phyloP scores from a whole-genome alignment of 2,329 filamentous ascomycete species.

The Magnaporthales sp. region DNA sequence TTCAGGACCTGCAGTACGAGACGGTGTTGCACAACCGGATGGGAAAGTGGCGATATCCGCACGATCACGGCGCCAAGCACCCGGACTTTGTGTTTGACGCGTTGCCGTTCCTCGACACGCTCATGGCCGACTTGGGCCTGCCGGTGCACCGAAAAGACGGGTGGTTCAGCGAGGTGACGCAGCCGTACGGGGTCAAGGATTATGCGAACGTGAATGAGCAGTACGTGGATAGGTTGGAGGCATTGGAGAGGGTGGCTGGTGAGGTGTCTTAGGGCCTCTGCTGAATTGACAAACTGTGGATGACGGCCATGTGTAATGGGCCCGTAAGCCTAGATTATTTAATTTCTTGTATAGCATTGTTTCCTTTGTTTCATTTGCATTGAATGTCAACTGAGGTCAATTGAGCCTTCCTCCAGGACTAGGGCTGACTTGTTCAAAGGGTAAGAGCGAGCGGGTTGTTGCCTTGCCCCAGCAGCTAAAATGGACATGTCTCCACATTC shows the following conservation, averaged over 20 bases:
- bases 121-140: conserved; percentile 59
- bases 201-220: conserved; percentile 45
- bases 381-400: no score
- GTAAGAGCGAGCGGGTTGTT: no score
- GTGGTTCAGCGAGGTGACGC: conserved; percentile 39
- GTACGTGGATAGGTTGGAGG: conserved; percentile 25
- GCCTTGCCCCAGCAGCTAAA: no score
- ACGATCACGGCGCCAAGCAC: conserved; percentile 51
- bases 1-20: conserved; percentile 38
- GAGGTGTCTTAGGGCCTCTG: not conserved
- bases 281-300: no score
- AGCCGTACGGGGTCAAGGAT: conserved; percentile 50
- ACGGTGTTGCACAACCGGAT: conserved; percentile 60
- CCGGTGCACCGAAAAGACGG: conserved; percentile 45
- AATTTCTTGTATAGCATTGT: no score
- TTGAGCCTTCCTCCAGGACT: no score
- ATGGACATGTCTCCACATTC: no score
- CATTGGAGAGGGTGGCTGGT: not conserved
- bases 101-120: conserved; percentile 62
- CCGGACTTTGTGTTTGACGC: conserved; percentile 71
- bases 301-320: no score
- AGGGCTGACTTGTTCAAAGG: no score
- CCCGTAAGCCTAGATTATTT: no score
- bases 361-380: no score
- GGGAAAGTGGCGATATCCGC: conserved; percentile 60